Evolutionary conservation across 768 basidiomycete species (phyloP), one percentile per base, ranked within the genome.

Genomic region (Pulveroboletus ravenelii): DNA sequence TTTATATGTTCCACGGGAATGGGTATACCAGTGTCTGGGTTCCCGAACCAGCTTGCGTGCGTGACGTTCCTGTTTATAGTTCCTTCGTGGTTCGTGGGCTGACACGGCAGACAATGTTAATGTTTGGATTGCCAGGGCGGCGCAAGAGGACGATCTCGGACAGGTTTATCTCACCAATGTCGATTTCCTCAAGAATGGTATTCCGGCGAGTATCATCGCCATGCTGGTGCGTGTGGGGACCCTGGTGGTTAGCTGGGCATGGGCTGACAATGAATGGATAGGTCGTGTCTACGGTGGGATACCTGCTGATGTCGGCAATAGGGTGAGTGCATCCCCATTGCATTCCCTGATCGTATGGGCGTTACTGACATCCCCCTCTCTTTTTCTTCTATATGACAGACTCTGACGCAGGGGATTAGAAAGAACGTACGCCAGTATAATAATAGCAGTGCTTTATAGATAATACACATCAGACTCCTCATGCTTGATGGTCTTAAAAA

Each of bases 11-110:
- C 92, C 3, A 76, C 91, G 5, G 96, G 95, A 2, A 99, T 99
- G 96, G 95, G 92, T 10, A 89, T 98, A 79, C 94, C 95, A 3
- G 93, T 98, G 35, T 93, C 91, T 54, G 95, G 95, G n/a, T 99
- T 98, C 76, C 95, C 95, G 0, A 95, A 97, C 68, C 93, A 96
- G 71, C 93, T 92, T 43, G 92, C 93, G 93, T 94, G 69, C 60
- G 88, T 55, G 34, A 9, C 12, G 14, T 32, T 29, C 20, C 13
- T 17, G 14, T 25, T 31, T 20, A 1, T 10, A 13, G 31, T 14
- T 35, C 12, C 8, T 17, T 40, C 27, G 15, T 20, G 1, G 10
- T 15, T 36, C 13, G 20, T n/a, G 20, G 20, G 10, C 30, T 52
- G 3, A 48, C 20, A 34, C 10, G 25, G 20, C 20, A 23, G 20